Evolutionary conservation across 352 stramenopile species (phyloP).

Genomic region (Pythium guiyangense): DNA sequence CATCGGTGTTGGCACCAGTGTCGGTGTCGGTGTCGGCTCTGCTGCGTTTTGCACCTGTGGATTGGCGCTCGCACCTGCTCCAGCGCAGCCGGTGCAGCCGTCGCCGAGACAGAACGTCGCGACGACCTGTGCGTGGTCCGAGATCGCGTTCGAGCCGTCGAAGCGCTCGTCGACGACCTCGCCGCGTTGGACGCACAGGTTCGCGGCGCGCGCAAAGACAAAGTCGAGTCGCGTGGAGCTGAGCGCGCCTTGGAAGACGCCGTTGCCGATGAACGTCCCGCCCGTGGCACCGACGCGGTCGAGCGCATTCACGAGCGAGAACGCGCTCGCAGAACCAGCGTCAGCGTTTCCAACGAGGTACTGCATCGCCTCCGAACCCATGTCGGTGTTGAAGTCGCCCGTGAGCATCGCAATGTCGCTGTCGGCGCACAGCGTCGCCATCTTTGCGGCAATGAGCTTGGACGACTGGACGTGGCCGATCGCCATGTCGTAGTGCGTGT

Average conservation of each 20-base stretch:
- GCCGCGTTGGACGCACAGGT: slow-evolving; percentile 13
- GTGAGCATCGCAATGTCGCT: no score
- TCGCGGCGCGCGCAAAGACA: no score
- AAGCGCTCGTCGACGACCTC: slow-evolving; percentile 14
- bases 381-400: no score
- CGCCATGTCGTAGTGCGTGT: no score
- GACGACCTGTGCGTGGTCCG: slow-evolving; percentile 13
- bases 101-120: slow-evolving; percentile 13
- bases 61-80: neutral
- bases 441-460: no score
- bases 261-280: slow-evolving; percentile 18
- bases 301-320: slow-evolving; percentile 12
- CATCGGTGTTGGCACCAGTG: no score
- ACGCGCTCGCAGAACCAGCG: slow-evolving; percentile 3
- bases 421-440: no score
- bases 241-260: slow-evolving; percentile 11
- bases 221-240: slow-evolving; percentile 14
- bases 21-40: no score
- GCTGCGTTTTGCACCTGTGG: neutral
- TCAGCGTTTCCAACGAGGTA: slow-evolving; percentile 6
- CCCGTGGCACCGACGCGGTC: slow-evolving; percentile 4
- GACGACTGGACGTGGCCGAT: no score
- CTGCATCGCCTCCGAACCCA: slow-evolving; percentile 12
- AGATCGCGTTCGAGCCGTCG: slow-evolving; percentile 13
- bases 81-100: slow-evolving; percentile 6